Evolutionary conservation across 1,284 basidiomycete species (phyloP), one percentile per base, ranked within the genome.

Genomic region (Melampsora larici-populina): DNA sequence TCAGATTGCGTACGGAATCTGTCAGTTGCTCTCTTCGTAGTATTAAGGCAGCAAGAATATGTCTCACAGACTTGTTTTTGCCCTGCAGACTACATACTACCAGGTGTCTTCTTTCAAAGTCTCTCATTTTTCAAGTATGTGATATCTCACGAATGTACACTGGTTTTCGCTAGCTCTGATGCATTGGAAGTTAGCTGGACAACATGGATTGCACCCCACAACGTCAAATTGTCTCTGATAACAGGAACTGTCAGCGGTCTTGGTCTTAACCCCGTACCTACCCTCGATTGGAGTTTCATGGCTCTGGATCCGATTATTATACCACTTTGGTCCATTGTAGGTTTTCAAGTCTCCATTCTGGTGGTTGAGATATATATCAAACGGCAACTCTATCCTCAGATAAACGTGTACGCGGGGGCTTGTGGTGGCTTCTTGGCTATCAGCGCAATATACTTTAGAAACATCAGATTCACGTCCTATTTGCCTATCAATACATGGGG

Each of bases 241-340:
- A 79, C 78, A n/a, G 81, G 81, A 31, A 46, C 70, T 26, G 68
- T 79, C 80, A 80, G 78, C 24, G 85, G 85, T 48, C 79, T 85
- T 29, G 81, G 84, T 81, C 80, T 83, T 68, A 84, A 84, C 80
- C 83, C 85, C 5, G 79, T 85, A 64, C 82, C 85, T 40, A 86
- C 86, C 24, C 85, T 86, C 31, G 86, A 86, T 80, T 86, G 85
- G 85, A 84, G 82, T 55, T 82, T 82, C 55, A 77, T 84, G 29
- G 63, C 79, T 18, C 78, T 79, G 21, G 80, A 80, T 65, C 81
- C 82, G 9, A 79, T 83, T 21, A 80, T 81, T 40, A 80, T 79
- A 7, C 83, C 82, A 3, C 82, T 82, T 78, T 84, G 81, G 79
- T 79, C 82, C 7, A 82, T 80, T 26, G 72, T 80, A 80, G 24